Evolutionary conservation across 768 basidiomycete species (phyloP).

Genomic region (Tylopilus rubrobrunneus): DNA sequence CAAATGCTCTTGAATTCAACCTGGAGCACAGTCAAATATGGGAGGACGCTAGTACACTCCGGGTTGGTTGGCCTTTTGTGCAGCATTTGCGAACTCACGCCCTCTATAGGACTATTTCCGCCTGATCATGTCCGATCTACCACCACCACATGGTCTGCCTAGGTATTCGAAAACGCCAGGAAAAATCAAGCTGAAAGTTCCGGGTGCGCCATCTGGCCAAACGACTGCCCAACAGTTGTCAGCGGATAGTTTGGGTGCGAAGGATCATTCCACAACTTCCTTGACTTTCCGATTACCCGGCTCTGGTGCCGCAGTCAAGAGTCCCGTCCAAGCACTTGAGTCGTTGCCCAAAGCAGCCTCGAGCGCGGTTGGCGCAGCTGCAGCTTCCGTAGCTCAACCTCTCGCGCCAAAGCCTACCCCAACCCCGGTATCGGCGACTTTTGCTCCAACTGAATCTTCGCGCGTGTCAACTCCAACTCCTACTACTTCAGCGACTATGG

Average conservation of each 20-base stretch:
- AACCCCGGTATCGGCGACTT: constrained; percentile 21
- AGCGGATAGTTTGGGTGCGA: constrained; percentile 12
- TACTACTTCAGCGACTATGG: constrained; percentile 4
- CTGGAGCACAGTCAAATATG: constrained; percentile 80
- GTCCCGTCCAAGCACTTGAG: constrained; percentile 17
- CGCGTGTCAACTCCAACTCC: constrained; percentile 19
- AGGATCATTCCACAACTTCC: constrained; percentile 16
- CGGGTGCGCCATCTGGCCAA: constrained; percentile 32
- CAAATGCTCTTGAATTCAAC: constrained; percentile 87
- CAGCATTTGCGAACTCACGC: constrained; percentile 8
- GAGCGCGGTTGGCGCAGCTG: constrained; percentile 7
- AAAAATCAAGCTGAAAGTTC: constrained; percentile 74
- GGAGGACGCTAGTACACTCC: constrained; percentile 68
- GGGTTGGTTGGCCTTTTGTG: constrained; percentile 40
- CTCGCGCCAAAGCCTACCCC: constrained; percentile 26
- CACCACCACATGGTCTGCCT: constrained; percentile 58
- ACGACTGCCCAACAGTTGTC: constrained; percentile 11
- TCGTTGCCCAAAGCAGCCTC: constrained; percentile 20
- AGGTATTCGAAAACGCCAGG: constrained; percentile 55
- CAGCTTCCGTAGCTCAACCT: constrained; percentile 13
- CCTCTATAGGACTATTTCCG: constrained; percentile 62
- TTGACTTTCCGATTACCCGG: constrained; percentile 24
- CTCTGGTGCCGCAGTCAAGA: constrained; percentile 19
- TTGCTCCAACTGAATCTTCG: constrained; percentile 16
- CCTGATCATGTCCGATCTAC: constrained; percentile 74